phyloP scores from a whole-genome alignment of 345 rosid genomes.

The Gossypium australe region DNA sequence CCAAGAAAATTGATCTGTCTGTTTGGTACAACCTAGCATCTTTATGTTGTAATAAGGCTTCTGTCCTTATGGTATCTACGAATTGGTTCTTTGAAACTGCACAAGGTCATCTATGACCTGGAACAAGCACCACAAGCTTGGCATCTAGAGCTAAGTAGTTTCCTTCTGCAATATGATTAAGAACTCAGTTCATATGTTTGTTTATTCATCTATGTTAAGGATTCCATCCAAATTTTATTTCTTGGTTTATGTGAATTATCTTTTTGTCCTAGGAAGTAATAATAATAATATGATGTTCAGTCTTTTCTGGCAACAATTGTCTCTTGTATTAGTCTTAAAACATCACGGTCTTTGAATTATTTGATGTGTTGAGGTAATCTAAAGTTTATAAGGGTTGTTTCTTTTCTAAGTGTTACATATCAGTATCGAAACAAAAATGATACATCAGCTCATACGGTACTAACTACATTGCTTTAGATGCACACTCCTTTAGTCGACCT shows the following conservation, averaged over 20 bases:
- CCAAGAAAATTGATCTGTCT: slow-evolving; percentile 57
- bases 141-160: not conserved
- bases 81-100: not conserved
- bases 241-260: not conserved
- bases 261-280: not conserved
- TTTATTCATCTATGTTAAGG: not conserved
- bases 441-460: not conserved
- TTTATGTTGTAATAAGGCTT: slow-evolving; percentile 14
- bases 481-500: not conserved
- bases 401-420: not conserved
- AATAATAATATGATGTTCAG: not conserved
- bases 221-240: not conserved
- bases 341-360: not conserved
- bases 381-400: not conserved
- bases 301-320: not conserved
- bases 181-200: not conserved
- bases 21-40: slow-evolving; percentile 14
- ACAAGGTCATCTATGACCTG: not conserved
- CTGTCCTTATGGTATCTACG: not conserved
- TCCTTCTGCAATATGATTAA: not conserved
- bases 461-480: not conserved
- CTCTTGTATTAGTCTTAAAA: not conserved
- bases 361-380: not conserved
- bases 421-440: not conserved
- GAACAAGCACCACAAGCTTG: not conserved